These are phyloP conservation scores for Plasmodium malariae DNA, from an alignment of 169 alveolate species.

Conservation along the genomic window DNA sequence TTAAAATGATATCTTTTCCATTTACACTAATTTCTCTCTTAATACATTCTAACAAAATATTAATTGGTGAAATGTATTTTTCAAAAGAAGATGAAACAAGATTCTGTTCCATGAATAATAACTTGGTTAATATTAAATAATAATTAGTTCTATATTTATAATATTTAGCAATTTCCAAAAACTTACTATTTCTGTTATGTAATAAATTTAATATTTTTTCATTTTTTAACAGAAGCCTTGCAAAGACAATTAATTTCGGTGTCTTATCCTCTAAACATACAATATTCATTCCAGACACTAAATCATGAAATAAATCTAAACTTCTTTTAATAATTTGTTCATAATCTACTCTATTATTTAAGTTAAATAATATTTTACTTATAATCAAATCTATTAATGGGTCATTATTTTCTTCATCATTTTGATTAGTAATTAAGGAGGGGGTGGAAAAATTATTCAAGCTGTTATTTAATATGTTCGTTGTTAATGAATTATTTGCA, in stretches of 20 bases:
- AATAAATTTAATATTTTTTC: slow-evolving; percentile 88
- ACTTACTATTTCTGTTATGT: slow-evolving; percentile 82
- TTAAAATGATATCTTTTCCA: slow-evolving; percentile 77
- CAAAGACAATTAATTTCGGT: slow-evolving; percentile 93
- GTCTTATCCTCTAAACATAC: slow-evolving; percentile 93
- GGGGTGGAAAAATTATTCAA: slow-evolving; percentile 35
- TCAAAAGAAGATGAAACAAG: slow-evolving; percentile 87
- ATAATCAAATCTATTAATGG: slow-evolving; percentile 61
- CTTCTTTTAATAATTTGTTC: slow-evolving; percentile 92
- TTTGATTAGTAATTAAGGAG: slow-evolving; percentile 34
- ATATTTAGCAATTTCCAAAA: slow-evolving; percentile 81
- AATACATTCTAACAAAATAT: slow-evolving; percentile 78
- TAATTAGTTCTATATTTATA: slow-evolving; percentile 93
- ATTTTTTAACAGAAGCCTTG: slow-evolving; percentile 92
- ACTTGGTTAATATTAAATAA: slow-evolving; percentile 92
- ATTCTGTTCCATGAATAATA: slow-evolving; percentile 89
- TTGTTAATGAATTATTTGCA: slow-evolving; percentile 18
- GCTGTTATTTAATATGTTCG: slow-evolving; percentile 8
- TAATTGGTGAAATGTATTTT: slow-evolving; percentile 89
- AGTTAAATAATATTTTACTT: slow-evolving; percentile 85
- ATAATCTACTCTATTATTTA: slow-evolving; percentile 89
- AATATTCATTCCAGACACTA: slow-evolving; percentile 94
- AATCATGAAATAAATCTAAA: slow-evolving; percentile 90
- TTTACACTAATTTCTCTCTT: slow-evolving; percentile 83
- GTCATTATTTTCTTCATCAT: slow-evolving; percentile 63